Evolutionary conservation across 768 basidiomycete genomes (phyloP), one percentile per base, ranked within the genome.

Genomic region (Tylopilus rubrobrunneus): DNA sequence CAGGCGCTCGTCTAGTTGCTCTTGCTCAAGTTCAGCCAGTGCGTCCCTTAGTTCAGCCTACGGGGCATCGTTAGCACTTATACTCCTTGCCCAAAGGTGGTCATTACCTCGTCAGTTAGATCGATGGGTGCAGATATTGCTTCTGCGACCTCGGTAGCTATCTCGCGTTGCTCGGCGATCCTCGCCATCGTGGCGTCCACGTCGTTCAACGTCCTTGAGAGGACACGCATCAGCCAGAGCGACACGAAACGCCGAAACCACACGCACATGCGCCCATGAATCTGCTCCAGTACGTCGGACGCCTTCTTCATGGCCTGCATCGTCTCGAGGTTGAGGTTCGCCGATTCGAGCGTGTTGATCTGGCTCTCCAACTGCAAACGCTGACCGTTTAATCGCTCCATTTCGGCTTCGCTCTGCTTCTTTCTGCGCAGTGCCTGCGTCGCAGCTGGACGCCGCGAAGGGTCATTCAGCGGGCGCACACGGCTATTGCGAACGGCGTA

Each of bases 241-340:
- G n/a, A 34, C 10, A n/a, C 45, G 52, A 21, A 39, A 54, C 29
- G 19, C 11, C n/a, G 12, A 52, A 53, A 51, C 25, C 34, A 46
- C 27, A 85, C 93, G 68, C 57, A 97, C 95, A 97, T 78, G 65
- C 85, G 84, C 43, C 86, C 85, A 62, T 98, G 96, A 50, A 98
- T 97, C 45, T 82, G 79, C 72, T 87, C 87, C 70, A 98, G 81
- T 27, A 89, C 97, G 56, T 87, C 85, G 0, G 93, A 82, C 36
- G 90, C 96, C 71, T 89, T 89, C 87, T 94, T 97, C 91, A 99
- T 97, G 27, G 90, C 94, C 21, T 82, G 77, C 89, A 99, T 92
- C 14, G 94, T 98, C 79, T 98, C 94, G 65, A 89, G 87, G 70
- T 99, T 98, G 71, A 98, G 80, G 75, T 98, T 98, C 42, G 97